Evolutionary conservation across 345 rosid genomes (phyloP), one percentile per base, ranked within the genome.

Genomic region (Acer negundo): DNA sequence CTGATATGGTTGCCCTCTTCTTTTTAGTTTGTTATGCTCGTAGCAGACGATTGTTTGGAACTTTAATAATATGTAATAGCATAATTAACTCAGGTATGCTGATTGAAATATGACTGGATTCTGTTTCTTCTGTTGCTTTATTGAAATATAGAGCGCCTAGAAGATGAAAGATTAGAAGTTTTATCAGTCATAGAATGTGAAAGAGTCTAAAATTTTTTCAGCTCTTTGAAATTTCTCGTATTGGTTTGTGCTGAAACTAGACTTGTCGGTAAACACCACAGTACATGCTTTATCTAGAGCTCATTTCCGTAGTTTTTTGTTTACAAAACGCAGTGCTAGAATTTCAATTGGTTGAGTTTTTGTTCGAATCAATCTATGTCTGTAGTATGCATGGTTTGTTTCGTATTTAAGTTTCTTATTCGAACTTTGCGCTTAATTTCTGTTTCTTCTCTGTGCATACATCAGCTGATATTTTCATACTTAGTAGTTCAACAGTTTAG

Each of bases 21-120:
- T 23, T 5, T 73, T 62, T 61, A 42, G 23, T 73, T 70, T 70
- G 74, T 53, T 61, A 38, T n/a, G 49, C n/a, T 15, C 4, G 38
- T 23, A 61, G 47, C 16, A 61, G 62, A 74, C 1, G 19, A 44
- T 74, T 26, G 23, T 19, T 63, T 63, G 46, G 26, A 42, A 19
- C 38, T 35, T 6, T 35, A 35, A 4, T 35, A 35, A 35, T 35
- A 35, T 0, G 24, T 0, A 3, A 26, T 74, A 10, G 12, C 11
- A 63, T 24, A 47, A 46, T 74, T 46, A 17, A 17, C 46, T 10
- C 40, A 11, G 16, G 16, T 35, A 35, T 35, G 38, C 38, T 35
- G 38, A 4, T 35, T 35, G 6, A 4, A 4, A 35, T 35, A 35
- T 35, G 42, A 72, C 53, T 59, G 38, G 42, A 59, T 12, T 28